phyloP scores from a whole-genome alignment of 2,329 filamentous ascomycete species.

The Aspergillus puulaauensis region DNA sequence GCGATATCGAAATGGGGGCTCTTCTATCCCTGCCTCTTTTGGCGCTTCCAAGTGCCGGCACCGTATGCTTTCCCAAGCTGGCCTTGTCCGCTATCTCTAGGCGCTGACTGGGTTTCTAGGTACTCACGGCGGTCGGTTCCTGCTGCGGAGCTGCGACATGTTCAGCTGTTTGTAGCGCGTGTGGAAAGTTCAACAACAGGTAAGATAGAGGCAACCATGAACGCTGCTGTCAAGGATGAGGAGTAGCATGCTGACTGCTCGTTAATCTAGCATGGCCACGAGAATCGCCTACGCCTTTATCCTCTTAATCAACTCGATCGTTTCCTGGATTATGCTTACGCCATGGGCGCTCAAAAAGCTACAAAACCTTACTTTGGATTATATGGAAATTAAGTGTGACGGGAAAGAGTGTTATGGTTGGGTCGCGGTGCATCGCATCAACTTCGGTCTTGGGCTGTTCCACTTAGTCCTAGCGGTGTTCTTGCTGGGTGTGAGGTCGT shows the following conservation, averaged over 20 bases:
- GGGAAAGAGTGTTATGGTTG: slow-evolving; percentile 92
- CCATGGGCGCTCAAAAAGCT: slow-evolving; percentile 97
- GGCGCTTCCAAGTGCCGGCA: slow-evolving; percentile 80
- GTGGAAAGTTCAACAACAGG: slow-evolving; percentile 97
- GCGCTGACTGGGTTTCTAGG: slow-evolving; percentile 46
- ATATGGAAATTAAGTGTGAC: slow-evolving; percentile 91
- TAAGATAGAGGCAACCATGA: slow-evolving; percentile 36
- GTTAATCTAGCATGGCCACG: slow-evolving; percentile 74
- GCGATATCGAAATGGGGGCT: slow-evolving; percentile 70
- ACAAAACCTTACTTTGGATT: slow-evolving; percentile 87
- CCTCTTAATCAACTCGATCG: slow-evolving; percentile 91
- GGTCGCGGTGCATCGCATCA: slow-evolving; percentile 95
- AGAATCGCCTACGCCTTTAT: slow-evolving; percentile 95
- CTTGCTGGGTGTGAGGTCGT: slow-evolving; percentile 81
- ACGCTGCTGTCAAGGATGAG: neutral
- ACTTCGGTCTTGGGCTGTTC: slow-evolving; percentile 93
- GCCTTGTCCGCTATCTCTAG: slow-evolving; percentile 7
- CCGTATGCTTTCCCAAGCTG: slow-evolving; percentile 58
- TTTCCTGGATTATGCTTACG: slow-evolving; percentile 99
- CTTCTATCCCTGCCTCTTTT: slow-evolving; percentile 85
- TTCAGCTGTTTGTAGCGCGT: slow-evolving; percentile 91
- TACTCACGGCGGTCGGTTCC: slow-evolving; percentile 77
- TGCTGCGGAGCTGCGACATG: slow-evolving; percentile 97
- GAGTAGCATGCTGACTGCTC: neutral
- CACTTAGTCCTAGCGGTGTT: slow-evolving; percentile 83